Base-by-base conservation (phyloP, 2,329 filamentous ascomycete species). In the Hypoxylon sp. region DNA sequence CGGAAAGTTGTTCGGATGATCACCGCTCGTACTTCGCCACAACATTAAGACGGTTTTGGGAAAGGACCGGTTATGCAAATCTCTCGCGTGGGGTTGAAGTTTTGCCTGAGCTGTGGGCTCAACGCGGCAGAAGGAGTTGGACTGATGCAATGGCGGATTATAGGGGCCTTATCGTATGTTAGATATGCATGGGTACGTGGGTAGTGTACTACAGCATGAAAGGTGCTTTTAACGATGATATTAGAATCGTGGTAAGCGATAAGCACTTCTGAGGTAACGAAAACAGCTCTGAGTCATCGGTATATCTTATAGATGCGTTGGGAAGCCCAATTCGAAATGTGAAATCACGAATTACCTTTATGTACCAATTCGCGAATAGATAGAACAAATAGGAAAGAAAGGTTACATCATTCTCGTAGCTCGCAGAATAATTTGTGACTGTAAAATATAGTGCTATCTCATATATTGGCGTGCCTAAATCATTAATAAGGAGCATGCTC, bases 81-180 rank as follows among this genome's bases (percentile, higher is more conserved):
- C 42, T 59, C 8, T 51, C 29, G 8, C 44, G 60, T 1, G 60
- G 60, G 2, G 3, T 63, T 22, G 31, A 33, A 17, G 46, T 57
- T 11, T 35, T 63, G 5, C 60, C 53, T 5, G 46, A 63, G 14
- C 24, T 63, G 22, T 63, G 60, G 60, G 52, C 26, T 24, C 47
- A 47, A 22, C 46, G 47, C 13, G 26, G 47, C 6, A 51, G 24
- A 6, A 63, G 24, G 37, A 63, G 29, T 19, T 63, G 52, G 53
- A 35, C 13, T 46, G 24, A 35, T 50, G 35, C 29, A 9, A 13
- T 63, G 46, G 14, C 17, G 26, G 61, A 63, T 13, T 57, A 63
- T 57, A 57, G 35, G 33, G 61, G 61, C 5, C 35, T 63, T 47
- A 46, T 57, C 4, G 33, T 63, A 42, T 57, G 61, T 50, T 63